phyloP scores from a whole-genome alignment of 2,329 filamentous ascomycete species.

The Chaetoscypha palmicola region DNA sequence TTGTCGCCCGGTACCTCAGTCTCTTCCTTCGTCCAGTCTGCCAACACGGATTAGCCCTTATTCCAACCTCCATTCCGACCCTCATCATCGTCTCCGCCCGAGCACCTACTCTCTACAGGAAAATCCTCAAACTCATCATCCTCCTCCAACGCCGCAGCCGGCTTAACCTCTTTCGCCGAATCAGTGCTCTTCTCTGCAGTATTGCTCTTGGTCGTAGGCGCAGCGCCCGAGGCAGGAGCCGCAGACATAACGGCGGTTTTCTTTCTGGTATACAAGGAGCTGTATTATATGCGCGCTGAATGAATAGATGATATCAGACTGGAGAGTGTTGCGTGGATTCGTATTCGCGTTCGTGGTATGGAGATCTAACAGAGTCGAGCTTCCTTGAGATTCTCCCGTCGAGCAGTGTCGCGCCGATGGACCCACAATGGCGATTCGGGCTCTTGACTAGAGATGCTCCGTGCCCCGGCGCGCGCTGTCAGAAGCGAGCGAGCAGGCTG shows the following conservation, averaged over 20 bases:
- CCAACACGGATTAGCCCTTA: constrained; percentile 12
- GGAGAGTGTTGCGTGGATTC: not conserved
- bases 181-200: constrained; percentile 26
- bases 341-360: not conserved
- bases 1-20: constrained; percentile 72
- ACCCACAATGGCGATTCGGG: too few relatives aligned
- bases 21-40: constrained; percentile 91
- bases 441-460: not conserved
- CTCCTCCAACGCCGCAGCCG: constrained; percentile 69
- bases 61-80: constrained; percentile 1
- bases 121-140: constrained; percentile 99
- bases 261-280: too few relatives aligned
- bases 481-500: too few relatives aligned
- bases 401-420: not conserved
- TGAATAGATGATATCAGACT: not conserved
- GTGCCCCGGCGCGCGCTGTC: not conserved
- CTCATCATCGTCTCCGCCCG: not conserved
- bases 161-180: constrained; percentile 34
- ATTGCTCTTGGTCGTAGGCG: constrained; percentile 20
- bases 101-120: constrained; percentile 74
- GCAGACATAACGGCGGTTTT: constrained; percentile 26
- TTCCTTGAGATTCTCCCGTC: too few relatives aligned
- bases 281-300: not conserved
- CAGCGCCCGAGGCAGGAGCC: constrained; percentile 26
- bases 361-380: too few relatives aligned